Evolutionary conservation across 2,329 filamentous ascomycete genomes (phyloP), one percentile per base, ranked within the genome.

Genomic region (Monosporascus sp.): DNA sequence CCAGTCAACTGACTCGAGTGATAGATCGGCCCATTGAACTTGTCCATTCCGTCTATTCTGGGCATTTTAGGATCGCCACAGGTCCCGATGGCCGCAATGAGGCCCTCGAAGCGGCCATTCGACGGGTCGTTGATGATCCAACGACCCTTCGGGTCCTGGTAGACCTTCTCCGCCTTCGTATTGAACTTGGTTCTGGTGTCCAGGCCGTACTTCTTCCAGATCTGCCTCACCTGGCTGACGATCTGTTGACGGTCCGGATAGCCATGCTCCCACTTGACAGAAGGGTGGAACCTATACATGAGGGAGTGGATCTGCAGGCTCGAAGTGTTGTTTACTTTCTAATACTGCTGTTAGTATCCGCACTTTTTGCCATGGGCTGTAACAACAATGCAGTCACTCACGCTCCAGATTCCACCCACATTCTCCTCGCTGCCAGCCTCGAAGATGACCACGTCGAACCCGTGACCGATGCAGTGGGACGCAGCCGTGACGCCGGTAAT

Each of bases 251-350:
- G 84, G 55, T 85, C 79, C 0, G 90, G 90, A 63, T 95, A 95
- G n/a, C 88, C 88, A 31, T 77, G 74, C 36, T 81, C 74, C 84
- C 88, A 95, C 55, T 81, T 77, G 1, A 95, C 82, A 0, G 86
- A 88, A 0, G 90, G 90, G 60, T 93, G 88, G 67, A 95, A 96
- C 22, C 90, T 82, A 68, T 93, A 95, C 89, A 94, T 94, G 53
- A 92, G 69, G 20, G 85, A 89, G 67, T 95, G 89, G 22, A 95
- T 92, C 64, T 94, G 89, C 1, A 95, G 78, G 17, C 88, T 83
- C 0, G 88, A 92, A 0, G 88, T 92, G 49, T 88, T 88, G 72
- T 94, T 93, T 41, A 94, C 88, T 68, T 81, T 80, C 84, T 89
- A 54, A 4, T 2, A 1, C 38, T 1, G 25, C 15, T 22, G 38